Percentiles rank a stretch among this genome's conserved stretches.
These are phyloP conservation scores for Coleophoma cylindrospora DNA, from an alignment of 2,329 filamentous ascomycete genomes.

Conservation along the genomic window DNA sequence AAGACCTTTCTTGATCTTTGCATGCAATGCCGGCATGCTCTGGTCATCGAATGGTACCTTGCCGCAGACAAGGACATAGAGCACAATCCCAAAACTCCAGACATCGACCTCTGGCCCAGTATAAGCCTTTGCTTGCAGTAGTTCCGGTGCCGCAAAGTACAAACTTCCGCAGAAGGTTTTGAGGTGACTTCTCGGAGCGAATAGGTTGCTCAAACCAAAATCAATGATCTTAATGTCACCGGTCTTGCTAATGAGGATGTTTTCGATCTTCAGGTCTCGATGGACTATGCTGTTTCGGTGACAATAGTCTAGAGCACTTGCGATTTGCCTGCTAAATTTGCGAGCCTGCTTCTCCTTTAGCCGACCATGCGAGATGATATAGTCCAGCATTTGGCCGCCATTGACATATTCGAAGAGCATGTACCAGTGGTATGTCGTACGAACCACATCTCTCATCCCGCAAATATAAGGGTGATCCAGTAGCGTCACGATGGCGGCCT, in stretches of 20 bases:
- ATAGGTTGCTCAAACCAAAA: slow-evolving; percentile 95
- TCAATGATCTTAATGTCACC: slow-evolving; percentile 99
- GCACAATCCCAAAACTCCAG: slow-evolving; percentile 97
- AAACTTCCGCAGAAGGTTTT: slow-evolving; percentile 98
- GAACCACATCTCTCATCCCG: slow-evolving; percentile 88
- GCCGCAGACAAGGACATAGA: slow-evolving; percentile 94
- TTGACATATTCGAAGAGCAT: slow-evolving; percentile 99
- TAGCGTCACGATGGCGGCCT: slow-evolving; percentile 93
- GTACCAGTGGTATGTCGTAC: slow-evolving; percentile 98
- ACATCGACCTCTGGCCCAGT: slow-evolving; percentile 95
- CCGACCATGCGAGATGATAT: slow-evolving; percentile 97
- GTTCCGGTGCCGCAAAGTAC: slow-evolving; percentile 94
- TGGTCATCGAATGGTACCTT: slow-evolving; percentile 99
- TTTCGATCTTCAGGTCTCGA: slow-evolving; percentile 96
- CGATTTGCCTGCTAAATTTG: slow-evolving; percentile 96
- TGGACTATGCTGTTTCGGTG: slow-evolving; percentile 98
- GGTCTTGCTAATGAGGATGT: slow-evolving; percentile 97
- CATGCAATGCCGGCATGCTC: slow-evolving; percentile 96
- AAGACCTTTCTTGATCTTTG: slow-evolving; percentile 95
- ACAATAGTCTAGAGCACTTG: slow-evolving; percentile 93
- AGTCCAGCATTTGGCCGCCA: slow-evolving; percentile 98
- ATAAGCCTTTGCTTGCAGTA: slow-evolving; percentile 90
- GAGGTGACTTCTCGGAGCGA: slow-evolving; percentile 76
- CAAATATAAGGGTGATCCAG: slow-evolving; percentile 95
- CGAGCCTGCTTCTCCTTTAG: slow-evolving; percentile 97